These are phyloP conservation scores for Backusella liffmaniae DNA, from an alignment of 192 early-diverging fungal species.

Conservation along the genomic window DNA sequence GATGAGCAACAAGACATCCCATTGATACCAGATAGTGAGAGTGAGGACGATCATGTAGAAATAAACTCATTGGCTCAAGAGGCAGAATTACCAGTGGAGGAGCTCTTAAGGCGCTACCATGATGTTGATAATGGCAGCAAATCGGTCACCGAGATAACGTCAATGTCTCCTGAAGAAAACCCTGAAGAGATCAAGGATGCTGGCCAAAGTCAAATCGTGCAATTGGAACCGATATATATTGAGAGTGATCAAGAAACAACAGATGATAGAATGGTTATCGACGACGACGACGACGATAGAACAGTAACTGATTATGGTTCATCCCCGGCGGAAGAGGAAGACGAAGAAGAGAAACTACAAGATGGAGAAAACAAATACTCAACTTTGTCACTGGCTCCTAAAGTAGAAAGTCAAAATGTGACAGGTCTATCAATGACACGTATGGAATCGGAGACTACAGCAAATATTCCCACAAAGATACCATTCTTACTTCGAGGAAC, in stretches of 20 bases:
- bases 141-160: background rate
- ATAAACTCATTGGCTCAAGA: slow-evolving; percentile 33
- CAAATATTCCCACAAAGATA: slow-evolving; percentile 47
- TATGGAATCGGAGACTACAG: slow-evolving; percentile 32
- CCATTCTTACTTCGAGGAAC: slow-evolving; percentile 63
- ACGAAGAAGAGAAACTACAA: background rate
- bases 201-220: slow-evolving; percentile 26
- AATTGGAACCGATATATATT: slow-evolving; percentile 4
- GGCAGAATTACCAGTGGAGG: slow-evolving; percentile 29
- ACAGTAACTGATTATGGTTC: slow-evolving; percentile 37
- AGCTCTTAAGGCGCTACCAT: slow-evolving; percentile 35
- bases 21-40: slow-evolving; percentile 26
- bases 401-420: background rate
- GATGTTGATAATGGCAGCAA: background rate
- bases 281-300: slow-evolving; percentile 32
- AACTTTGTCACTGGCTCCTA: background rate
- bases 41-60: slow-evolving; percentile 32
- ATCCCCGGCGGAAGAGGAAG: slow-evolving; percentile 7
- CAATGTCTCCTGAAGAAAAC: background rate
- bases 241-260: slow-evolving; percentile 19
- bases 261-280: slow-evolving; percentile 27
- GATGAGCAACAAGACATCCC: slow-evolving; percentile 29
- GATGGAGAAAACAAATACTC: background rate
- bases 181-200: slow-evolving; percentile 17
- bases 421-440: background rate